These are phyloP conservation scores for Abelmoschus esculentus DNA, from an alignment of 345 rosid species.

Conservation along the genomic window DNA sequence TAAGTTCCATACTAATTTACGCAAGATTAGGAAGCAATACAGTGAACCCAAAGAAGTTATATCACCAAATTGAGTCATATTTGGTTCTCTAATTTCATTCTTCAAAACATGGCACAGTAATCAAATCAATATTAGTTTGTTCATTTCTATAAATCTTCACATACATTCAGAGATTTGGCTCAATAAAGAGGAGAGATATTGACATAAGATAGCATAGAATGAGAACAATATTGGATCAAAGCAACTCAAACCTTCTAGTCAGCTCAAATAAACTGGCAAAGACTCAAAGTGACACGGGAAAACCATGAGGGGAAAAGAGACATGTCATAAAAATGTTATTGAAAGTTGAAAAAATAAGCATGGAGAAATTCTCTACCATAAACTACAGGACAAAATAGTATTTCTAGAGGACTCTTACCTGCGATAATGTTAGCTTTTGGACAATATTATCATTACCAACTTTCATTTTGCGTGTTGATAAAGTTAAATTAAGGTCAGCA, in stretches of 20 bases:
- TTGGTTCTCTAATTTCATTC: not conserved
- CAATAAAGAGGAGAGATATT: not conserved
- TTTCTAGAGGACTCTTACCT: constrained; percentile 37
- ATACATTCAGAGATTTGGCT: not conserved
- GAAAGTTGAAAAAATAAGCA: not conserved
- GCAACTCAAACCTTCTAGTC: not conserved
- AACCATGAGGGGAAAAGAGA: not conserved
- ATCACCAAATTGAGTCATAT: not conserved
- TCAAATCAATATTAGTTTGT: not conserved
- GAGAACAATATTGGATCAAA: not conserved
- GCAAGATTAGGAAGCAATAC: not conserved
- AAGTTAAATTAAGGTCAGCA: constrained; percentile 57
- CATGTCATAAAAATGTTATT: not conserved
- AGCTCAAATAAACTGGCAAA: not conserved
- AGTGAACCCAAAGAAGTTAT: not conserved
- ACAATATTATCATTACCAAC: constrained; percentile 86
- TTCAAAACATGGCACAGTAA: not conserved
- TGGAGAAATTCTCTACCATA: not conserved
- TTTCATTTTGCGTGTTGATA: constrained; percentile 90
- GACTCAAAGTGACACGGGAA: not conserved
- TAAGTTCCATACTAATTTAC: not conserved
- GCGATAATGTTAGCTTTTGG: constrained; percentile 77
- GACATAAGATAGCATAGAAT: not conserved
- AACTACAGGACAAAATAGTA: not conserved
- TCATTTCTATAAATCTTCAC: not conserved